phyloP scores from a whole-genome alignment of 2,329 filamentous ascomycete genomes.

The Hypoxylon sp. region DNA sequence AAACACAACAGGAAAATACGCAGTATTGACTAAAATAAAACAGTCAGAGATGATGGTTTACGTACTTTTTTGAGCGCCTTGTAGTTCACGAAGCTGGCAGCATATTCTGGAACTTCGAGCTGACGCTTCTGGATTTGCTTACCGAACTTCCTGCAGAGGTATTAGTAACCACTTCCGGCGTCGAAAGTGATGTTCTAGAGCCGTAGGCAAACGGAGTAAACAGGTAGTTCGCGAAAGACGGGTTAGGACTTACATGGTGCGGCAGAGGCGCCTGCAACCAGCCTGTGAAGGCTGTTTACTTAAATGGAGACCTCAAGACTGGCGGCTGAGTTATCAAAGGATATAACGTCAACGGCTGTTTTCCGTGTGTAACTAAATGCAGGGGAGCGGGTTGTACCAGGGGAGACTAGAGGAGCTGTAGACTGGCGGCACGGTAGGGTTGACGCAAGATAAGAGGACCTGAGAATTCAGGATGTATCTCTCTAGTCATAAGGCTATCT shows the following conservation, averaged over 20 bases:
- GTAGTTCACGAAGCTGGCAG: constrained; percentile 98
- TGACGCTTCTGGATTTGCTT: constrained; percentile 99
- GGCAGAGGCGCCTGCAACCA: constrained; percentile 47
- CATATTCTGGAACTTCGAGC: constrained; percentile 99
- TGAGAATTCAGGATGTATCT: constrained; percentile 24
- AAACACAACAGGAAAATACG: constrained; percentile 23
- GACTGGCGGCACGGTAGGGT: constrained; percentile 41
- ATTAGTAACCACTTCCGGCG: constrained; percentile 41
- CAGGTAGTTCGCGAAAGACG: background rate
- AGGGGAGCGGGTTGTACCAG: constrained; percentile 35
- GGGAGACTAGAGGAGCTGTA: constrained; percentile 16
- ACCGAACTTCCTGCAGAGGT: constrained; percentile 89
- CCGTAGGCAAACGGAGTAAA: background rate
- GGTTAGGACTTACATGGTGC: constrained; percentile 54
- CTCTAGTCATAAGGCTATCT: constrained; percentile 37
- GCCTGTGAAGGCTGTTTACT: constrained; percentile 47
- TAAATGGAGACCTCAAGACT: constrained; percentile 27
- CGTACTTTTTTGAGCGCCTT: constrained; percentile 97
- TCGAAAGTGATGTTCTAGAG: constrained; percentile 9
- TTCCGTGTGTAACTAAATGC: constrained; percentile 41
- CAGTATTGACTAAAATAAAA: constrained; percentile 20
- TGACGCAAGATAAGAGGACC: constrained; percentile 29
- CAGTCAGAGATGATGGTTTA: constrained; percentile 30
- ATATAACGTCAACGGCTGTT: constrained; percentile 27
- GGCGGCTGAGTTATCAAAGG: constrained; percentile 28